phyloP scores from a whole-genome alignment of 768 basidiomycete genomes.

The Macrocybe gigantea region DNA sequence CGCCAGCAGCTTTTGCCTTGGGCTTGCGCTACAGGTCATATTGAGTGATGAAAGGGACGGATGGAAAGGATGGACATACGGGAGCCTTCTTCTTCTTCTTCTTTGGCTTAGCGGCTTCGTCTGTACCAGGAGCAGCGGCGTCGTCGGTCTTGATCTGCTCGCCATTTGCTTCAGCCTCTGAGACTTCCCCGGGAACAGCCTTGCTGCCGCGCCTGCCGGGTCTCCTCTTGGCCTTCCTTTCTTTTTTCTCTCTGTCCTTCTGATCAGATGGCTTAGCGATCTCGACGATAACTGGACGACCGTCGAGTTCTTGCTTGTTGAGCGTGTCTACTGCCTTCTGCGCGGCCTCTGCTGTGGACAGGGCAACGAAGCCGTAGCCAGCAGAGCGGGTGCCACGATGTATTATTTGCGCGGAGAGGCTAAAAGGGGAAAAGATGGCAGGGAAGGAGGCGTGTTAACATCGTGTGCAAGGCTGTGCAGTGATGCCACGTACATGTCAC shows the following conservation, averaged over 20 bases:
- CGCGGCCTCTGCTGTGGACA: constrained; percentile 75
- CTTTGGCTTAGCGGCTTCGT: constrained; percentile 75
- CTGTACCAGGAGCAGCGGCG: constrained; percentile 46
- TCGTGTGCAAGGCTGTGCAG: constrained; percentile 34
- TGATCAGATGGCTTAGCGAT: constrained; percentile 87
- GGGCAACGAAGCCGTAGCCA: constrained; percentile 90
- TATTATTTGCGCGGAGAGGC: constrained; percentile 82
- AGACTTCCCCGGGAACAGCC: constrained; percentile 84
- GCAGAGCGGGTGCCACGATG: constrained; percentile 80
- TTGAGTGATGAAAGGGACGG: constrained; percentile 10
- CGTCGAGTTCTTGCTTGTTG: constrained; percentile 85
- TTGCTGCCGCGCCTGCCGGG: constrained; percentile 83
- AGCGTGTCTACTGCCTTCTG: constrained; percentile 82
- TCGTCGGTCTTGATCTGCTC: constrained; percentile 57
- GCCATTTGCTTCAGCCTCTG: constrained; percentile 85
- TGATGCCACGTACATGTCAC: constrained; percentile 72
- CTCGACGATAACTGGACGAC: constrained; percentile 86
- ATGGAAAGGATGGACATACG: constrained; percentile 34
- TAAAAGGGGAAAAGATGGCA: constrained; percentile 24
- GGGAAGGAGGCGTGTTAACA: constrained; percentile 6
- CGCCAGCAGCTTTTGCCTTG: constrained; percentile 33
- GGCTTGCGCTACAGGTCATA: constrained; percentile 48
- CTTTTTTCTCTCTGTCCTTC: constrained; percentile 80
- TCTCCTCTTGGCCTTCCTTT: constrained; percentile 74
- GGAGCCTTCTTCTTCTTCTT: constrained; percentile 76